Percentiles rank a stretch among this genome's conserved stretches.
Conservation (phyloP, 257 asterid genomes). For the Voacanga thouarsii region DNA sequence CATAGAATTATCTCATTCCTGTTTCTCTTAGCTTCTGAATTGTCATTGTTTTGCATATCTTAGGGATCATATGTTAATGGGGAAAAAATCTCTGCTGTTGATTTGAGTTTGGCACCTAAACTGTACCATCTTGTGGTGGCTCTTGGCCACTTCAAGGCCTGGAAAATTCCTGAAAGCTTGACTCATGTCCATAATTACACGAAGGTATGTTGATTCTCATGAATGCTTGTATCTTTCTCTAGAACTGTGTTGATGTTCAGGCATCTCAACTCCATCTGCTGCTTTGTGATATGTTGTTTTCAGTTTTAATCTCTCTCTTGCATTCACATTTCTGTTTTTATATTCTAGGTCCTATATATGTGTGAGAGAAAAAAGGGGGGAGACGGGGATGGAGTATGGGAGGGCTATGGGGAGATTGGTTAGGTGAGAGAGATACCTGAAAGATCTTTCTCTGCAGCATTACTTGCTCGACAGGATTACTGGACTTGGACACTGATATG, state of each 20-base stretch:
- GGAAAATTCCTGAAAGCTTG: conserved; percentile 68
- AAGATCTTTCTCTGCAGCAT: neutral
- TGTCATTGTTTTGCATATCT: neutral
- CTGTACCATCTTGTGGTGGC: conserved; percentile 64
- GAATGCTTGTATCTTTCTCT: neutral
- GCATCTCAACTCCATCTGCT: too few species aligned
- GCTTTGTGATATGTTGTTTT: too few species aligned
- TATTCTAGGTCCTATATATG: neutral
- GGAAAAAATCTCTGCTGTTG: conserved; percentile 53
- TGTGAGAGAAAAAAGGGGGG: neutral
- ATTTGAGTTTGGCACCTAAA: conserved; percentile 70
- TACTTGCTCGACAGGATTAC: neutral
- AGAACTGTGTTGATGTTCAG: too few species aligned
- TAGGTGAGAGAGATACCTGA: too few species aligned
- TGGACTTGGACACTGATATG: neutral
- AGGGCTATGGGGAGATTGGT: too few species aligned
- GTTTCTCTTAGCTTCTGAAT: neutral
- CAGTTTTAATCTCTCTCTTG: neutral
- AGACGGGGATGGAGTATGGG: neutral
- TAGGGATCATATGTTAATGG: conserved; percentile 76
- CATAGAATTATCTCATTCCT: neutral
- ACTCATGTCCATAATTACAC: conserved; percentile 50
- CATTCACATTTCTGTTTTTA: neutral
- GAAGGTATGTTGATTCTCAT: conserved; percentile 39
- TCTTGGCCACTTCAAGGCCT: conserved; percentile 71